Evolutionary conservation across 352 stramenopile species (phyloP), one percentile per base, ranked within the genome.

Genomic region (Phytophthora brassicae): DNA sequence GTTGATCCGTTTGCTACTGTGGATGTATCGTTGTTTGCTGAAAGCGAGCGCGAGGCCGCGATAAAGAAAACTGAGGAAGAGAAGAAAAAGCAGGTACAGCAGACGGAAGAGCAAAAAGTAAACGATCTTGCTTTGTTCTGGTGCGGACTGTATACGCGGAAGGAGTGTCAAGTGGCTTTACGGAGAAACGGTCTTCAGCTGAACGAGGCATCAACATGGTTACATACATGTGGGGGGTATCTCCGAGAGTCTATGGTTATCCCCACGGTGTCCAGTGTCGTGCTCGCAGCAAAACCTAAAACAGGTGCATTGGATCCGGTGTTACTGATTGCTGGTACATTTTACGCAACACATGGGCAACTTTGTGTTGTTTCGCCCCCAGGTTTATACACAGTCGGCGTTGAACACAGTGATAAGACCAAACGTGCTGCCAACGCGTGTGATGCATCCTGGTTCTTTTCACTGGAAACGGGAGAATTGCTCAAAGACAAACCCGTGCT

Each of bases 361-460:
- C 55, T 92, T 17, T 89, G 83, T 31, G 74, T 90, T 26, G 66
- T 90, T 46, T 77, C 81, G 12, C 83, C 83, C n/a, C 79, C 77
- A 22, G 81, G 81, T 0, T 39, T 92, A 49, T 90, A 82, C 24
- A 62, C 56, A 22, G 53, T 75, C 17, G 60, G 60, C 6, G 70
- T 77, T 16, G 66, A 47, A 48, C 67, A 83, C 23, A 75, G 60
- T 24, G 78, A 84, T 16, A 64, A 66, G 53, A 36, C 54, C 7
- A 88, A 78, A 38, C 73, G 77, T 49, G 72, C 60, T 11, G 74
- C 68, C 22, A 84, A 71, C 33, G 71, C 79, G 3, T 75, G 68
- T 23, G 83, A 92, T 56, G 72, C 71, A n/a, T 80, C 81, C 2
- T 88, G 76, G 79, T 86, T 92, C 23, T 92, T 90, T 60, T 88